phyloP scores from a whole-genome alignment of 2,329 filamentous ascomycete species.

The Triangularia setosa region DNA sequence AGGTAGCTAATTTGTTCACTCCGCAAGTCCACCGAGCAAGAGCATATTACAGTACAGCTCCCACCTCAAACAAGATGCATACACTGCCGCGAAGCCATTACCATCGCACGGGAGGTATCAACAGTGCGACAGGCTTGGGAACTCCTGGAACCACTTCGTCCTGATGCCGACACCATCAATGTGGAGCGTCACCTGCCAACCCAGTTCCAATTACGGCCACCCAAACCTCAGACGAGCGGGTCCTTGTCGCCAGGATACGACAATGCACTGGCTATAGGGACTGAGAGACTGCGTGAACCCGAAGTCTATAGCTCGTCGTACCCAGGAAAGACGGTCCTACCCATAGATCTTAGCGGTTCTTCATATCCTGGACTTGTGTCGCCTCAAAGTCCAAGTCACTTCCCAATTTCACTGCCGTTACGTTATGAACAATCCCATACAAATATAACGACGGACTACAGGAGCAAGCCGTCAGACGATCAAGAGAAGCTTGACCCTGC shows the following conservation, averaged over 20 bases:
- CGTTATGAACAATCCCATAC: conserved; percentile 7
- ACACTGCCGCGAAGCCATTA: conserved; percentile 33
- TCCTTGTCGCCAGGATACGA: conserved; percentile 6
- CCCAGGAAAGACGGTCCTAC: not conserved
- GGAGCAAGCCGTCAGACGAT: not conserved
- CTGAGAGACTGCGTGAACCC: not conserved
- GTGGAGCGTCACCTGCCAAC: conserved; percentile 36
- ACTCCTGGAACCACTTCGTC: conserved; percentile 34
- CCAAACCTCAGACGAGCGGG: conserved; percentile 17
- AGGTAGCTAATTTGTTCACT: not conserved
- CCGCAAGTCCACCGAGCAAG: conserved; percentile 2
- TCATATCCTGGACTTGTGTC: conserved; percentile 8
- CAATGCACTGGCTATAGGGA: not conserved
- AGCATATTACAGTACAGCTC: conserved; percentile 13
- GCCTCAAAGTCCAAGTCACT: conserved; percentile 4
- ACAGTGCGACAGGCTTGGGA: conserved; percentile 36
- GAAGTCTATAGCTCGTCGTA: not conserved
- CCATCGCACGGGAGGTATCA: conserved; percentile 36
- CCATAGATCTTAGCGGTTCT: not conserved
- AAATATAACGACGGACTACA: not conserved
- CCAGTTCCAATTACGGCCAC: conserved; percentile 33
- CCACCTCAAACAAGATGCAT: conserved; percentile 32
- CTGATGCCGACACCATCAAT: conserved; percentile 36
- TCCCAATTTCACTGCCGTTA: conserved; percentile 5
- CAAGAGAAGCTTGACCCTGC: conserved; percentile 5